A percentile compares a stretch with the other conserved stretches of the same genome.
phyloP scores from a whole-genome alignment of 305 asterid genomes.

The Ilex paraguariensis region DNA sequence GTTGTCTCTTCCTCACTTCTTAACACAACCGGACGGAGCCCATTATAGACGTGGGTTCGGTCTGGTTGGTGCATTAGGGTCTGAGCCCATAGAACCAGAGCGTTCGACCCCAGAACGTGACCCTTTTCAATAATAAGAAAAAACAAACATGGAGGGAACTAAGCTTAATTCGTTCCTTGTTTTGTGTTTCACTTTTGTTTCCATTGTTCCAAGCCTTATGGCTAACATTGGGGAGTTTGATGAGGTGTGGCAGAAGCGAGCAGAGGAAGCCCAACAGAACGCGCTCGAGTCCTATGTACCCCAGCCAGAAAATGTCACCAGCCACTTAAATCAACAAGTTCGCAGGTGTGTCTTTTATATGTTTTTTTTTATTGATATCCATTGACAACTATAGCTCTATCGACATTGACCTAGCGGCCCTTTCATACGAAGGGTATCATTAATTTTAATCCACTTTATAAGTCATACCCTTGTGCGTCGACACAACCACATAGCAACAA shows the following conservation, averaged over 20 bases:
- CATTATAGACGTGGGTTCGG: neutral
- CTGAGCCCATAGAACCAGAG: slow-evolving; percentile 11
- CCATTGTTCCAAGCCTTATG: slow-evolving; percentile 17
- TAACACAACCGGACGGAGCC: too few relatives aligned
- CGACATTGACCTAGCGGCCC: too few relatives aligned
- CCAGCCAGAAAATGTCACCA: slow-evolving; percentile 32
- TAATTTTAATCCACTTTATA: too few relatives aligned
- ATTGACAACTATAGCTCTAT: too few relatives aligned
- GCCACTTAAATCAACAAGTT: slow-evolving; percentile 27
- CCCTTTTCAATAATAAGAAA: slow-evolving; percentile 1
- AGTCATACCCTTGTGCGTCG: too few relatives aligned
- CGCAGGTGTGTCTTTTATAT: slow-evolving; percentile 15
- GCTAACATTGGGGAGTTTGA: slow-evolving; percentile 30
- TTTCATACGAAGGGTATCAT: too few relatives aligned
- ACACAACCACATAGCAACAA: too few relatives aligned
- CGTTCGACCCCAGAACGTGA: slow-evolving; percentile 34
- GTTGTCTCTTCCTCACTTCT: too few relatives aligned
- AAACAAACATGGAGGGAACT: slow-evolving; percentile 4
- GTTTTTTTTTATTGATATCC: too few relatives aligned
- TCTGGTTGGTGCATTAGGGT: slow-evolving; percentile 5
- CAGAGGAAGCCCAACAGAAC: slow-evolving; percentile 38
- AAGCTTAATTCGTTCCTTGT: slow-evolving; percentile 11
- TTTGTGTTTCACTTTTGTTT: slow-evolving; percentile 24
- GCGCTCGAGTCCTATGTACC: slow-evolving; percentile 44
- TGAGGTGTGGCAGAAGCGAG: slow-evolving; percentile 42